A percentile compares a stretch with the other conserved stretches of the same genome.
phyloP scores from a whole-genome alignment of 306 rosid genomes.

The Cajanus cajan region DNA sequence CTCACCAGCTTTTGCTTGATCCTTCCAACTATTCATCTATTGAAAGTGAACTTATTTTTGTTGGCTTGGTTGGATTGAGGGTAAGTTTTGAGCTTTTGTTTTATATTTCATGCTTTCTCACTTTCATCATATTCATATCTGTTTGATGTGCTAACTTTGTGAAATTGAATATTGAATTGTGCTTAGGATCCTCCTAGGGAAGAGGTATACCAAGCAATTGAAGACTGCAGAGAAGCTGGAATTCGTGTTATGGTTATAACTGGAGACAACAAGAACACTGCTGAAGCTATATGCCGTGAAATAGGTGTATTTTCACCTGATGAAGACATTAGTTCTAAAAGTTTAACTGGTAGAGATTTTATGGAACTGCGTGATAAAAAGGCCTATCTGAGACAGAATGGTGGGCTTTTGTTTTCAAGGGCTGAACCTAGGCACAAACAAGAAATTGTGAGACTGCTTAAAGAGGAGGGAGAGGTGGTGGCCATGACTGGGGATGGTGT shows the following conservation, averaged over 20 bases:
- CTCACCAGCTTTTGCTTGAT: conserved; percentile 81
- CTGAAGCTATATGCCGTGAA: conserved; percentile 93
- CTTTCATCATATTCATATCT: not conserved
- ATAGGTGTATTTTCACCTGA: conserved; percentile 73
- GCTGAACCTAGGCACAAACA: conserved; percentile 97
- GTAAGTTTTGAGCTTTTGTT: conserved; percentile 52
- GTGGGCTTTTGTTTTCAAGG: conserved; percentile 93
- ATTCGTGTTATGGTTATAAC: conserved; percentile 94
- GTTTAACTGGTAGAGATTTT: conserved; percentile 82
- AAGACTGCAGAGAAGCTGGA: conserved; percentile 95
- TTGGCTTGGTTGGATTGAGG: conserved; percentile 85
- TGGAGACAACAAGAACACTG: conserved; percentile 90
- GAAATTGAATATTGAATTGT: conserved; percentile 26
- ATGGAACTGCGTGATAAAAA: conserved; percentile 56
- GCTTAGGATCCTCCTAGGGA: conserved; percentile 88
- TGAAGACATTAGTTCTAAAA: conserved; percentile 65
- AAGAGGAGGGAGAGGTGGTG: conserved; percentile 83
- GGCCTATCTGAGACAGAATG: conserved; percentile 56
- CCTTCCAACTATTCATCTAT: conserved; percentile 79
- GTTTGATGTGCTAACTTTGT: conserved; percentile 12
- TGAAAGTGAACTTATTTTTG: conserved; percentile 80
- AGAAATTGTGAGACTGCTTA: conserved; percentile 88
- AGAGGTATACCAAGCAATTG: conserved; percentile 81
- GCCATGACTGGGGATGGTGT: conserved; percentile 97
- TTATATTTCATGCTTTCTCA: conserved; percentile 4